Evolutionary conservation across 83 land plant genomes (phyloP).

Genomic region (Picea engelmannii): DNA sequence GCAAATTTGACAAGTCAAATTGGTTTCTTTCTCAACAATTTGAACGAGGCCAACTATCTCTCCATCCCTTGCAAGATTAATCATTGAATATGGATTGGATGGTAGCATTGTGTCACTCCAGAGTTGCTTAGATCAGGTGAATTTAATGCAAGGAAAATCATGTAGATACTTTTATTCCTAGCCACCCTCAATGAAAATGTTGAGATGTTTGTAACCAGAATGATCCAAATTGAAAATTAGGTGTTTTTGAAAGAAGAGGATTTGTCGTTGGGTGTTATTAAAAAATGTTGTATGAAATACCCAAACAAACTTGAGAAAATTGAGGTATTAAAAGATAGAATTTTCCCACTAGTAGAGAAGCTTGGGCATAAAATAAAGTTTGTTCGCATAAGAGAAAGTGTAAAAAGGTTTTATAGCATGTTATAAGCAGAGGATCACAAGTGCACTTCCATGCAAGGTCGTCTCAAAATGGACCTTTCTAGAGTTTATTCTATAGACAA

Average conservation of each 20-base stretch:
- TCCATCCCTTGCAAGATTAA: too few species aligned
- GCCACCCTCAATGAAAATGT: too few species aligned
- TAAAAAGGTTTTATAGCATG: slow-evolving; percentile 48
- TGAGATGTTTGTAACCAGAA: too few species aligned
- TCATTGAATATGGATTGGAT: slow-evolving; percentile 52
- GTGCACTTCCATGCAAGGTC: slow-evolving; percentile 82
- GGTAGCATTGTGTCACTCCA: slow-evolving; percentile 66
- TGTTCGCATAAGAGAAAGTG: slow-evolving; percentile 71
- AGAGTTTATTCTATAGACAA: too few species aligned
- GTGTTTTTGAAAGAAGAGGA: slow-evolving; percentile 44
- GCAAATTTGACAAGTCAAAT: too few species aligned
- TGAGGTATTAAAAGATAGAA: slow-evolving; percentile 74
- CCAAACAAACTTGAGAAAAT: slow-evolving; percentile 76
- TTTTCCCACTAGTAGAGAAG: slow-evolving; percentile 84
- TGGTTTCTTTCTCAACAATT: too few species aligned
- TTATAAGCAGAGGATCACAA: slow-evolving; percentile 64
- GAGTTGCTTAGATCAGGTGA: slow-evolving; percentile 66
- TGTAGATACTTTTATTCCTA: too few species aligned
- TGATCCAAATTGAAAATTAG: too few species aligned
- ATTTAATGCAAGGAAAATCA: slow-evolving; percentile 20
- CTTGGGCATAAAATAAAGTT: slow-evolving; percentile 79
- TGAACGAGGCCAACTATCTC: too few species aligned
- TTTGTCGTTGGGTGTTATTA: slow-evolving; percentile 72
- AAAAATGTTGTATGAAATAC: slow-evolving; percentile 79
- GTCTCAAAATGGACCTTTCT: slow-evolving; percentile 33